Conservation (phyloP, 495 filamentous ascomycete species). For the Podospora tetraspora region DNA sequence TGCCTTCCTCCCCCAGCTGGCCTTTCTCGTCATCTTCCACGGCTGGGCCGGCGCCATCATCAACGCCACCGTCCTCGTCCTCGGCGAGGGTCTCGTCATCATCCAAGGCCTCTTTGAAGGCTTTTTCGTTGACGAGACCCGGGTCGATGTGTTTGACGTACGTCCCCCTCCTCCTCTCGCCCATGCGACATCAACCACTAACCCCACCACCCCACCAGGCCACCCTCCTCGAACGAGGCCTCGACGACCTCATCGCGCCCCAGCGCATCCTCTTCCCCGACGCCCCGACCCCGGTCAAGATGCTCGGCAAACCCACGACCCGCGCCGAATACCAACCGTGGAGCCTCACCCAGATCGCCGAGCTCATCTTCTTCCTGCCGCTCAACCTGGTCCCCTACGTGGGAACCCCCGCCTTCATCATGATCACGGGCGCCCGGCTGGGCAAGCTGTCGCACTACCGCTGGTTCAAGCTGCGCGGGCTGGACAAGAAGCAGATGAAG, state of each 20-base stretch:
- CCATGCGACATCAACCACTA: neutral
- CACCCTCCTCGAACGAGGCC: constrained; percentile 45
- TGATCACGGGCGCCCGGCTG: constrained; percentile 57
- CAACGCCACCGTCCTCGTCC: constrained; percentile 69
- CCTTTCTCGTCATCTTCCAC: constrained; percentile 75
- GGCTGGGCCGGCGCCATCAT: constrained; percentile 69
- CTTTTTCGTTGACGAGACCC: constrained; percentile 74
- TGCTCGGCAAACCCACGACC: constrained; percentile 67
- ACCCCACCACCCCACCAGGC: constrained; percentile 28
- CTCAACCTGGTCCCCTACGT: constrained; percentile 86
- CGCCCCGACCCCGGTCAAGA: constrained; percentile 57
- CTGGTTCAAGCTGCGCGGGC: constrained; percentile 79
- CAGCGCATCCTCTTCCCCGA: constrained; percentile 64
- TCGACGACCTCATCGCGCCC: constrained; percentile 56
- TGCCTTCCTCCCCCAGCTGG: constrained; percentile 81
- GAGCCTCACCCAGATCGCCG: constrained; percentile 69
- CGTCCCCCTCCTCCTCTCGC: constrained; percentile 34
- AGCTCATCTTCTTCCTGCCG: constrained; percentile 73
- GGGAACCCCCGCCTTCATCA: constrained; percentile 72
- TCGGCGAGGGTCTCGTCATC: constrained; percentile 75
- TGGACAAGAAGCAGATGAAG: constrained; percentile 57
- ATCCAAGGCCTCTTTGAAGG: constrained; percentile 72
- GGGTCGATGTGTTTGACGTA: constrained; percentile 91
- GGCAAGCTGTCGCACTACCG: constrained; percentile 56
- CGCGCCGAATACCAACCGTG: constrained; percentile 63